Base-by-base conservation (phyloP, 1,139 yeast species). In the Candida neerlandica region DNA sequence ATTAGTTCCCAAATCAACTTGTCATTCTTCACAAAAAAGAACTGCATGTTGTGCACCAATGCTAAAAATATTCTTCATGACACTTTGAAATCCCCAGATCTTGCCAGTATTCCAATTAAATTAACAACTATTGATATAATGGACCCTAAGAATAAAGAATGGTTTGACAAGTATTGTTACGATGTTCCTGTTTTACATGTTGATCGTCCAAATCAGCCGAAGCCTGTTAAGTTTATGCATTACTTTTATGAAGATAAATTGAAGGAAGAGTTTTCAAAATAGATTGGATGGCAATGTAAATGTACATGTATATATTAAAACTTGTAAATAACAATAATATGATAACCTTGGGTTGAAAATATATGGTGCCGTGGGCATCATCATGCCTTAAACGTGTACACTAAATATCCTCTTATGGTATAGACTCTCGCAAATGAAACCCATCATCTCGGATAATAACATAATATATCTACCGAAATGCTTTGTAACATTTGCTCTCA, bases 121-220 rank as follows among this genome's bases (percentile, higher is more conserved):
- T 64, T 82, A 50, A 64, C 69, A 11, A 74, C 77, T 23, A 72
- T 89, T 6, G 95, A 92, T 63, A 91, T 92, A 40, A 81, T 84
- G 64, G 73, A 78, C 43, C 85, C 87, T 0, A 81, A 79, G 46
- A 86, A 91, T 65, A 70, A 80, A 47, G 72, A 78, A 46, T 89
- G 95, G 91, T 88, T 84, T 75, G 95, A 89, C 53, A 75, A 77
- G 53, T 92, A 91, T 60, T 87, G 96, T 55, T 90, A 84, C 65
- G 97, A 92, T 62, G 92, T 91, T 1, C 97, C 97, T 0, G 97
- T 92, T 0, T 66, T 90, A 38, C 96, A 91, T 62, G 74, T 89
- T 15, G 86, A 84, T 55, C 65, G 82, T 51, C 69, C 69, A 2
- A 73, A 66, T 5, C 75, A 73, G 44, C 67, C 63, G 37, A 71